Conservation (phyloP, 257 asterid genomes). For the Buddleja alternifolia region DNA sequence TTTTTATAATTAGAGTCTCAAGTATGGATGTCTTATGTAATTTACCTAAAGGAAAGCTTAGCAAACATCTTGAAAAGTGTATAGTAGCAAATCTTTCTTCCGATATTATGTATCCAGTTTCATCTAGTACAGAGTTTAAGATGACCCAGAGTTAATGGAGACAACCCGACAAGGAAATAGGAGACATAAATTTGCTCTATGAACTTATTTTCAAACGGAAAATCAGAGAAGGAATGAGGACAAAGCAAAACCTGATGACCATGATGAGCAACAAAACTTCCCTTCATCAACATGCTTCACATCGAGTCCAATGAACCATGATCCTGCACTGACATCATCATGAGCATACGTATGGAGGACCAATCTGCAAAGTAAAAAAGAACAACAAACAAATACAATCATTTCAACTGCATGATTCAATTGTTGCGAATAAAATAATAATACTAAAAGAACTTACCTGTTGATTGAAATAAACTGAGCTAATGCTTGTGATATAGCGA, state of each 20-base stretch:
- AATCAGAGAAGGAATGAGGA: slow-evolving; percentile 18
- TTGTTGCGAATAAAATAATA: slow-evolving; percentile 4
- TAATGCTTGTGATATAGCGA: slow-evolving; percentile 73
- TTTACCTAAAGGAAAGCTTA: too few relatives aligned
- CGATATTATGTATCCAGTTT: too few relatives aligned
- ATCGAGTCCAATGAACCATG: slow-evolving; percentile 92
- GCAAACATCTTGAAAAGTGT: too few relatives aligned
- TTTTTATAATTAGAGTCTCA: too few relatives aligned
- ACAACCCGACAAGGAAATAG: too few relatives aligned
- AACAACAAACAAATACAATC: slow-evolving; percentile 1
- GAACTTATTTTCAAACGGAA: neutral
- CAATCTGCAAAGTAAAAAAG: slow-evolving; percentile 43
- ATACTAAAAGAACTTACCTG: slow-evolving; percentile 46
- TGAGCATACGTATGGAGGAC: slow-evolving; percentile 71
- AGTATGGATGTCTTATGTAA: too few relatives aligned
- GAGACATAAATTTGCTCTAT: neutral
- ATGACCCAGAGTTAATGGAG: too few relatives aligned
- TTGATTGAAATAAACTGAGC: slow-evolving; percentile 80
- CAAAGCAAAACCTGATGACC: slow-evolving; percentile 65
- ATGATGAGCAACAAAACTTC: slow-evolving; percentile 88
- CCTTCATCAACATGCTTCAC: slow-evolving; percentile 78
- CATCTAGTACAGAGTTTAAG: too few relatives aligned
- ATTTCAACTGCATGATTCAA: neutral
- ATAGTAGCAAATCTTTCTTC: too few relatives aligned
- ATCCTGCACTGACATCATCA: slow-evolving; percentile 88